A percentile compares a stretch with the other conserved stretches of the same genome.
Conservation (phyloP, 1,284 basidiomycete species). For the Ceratobasidium sp. region DNA sequence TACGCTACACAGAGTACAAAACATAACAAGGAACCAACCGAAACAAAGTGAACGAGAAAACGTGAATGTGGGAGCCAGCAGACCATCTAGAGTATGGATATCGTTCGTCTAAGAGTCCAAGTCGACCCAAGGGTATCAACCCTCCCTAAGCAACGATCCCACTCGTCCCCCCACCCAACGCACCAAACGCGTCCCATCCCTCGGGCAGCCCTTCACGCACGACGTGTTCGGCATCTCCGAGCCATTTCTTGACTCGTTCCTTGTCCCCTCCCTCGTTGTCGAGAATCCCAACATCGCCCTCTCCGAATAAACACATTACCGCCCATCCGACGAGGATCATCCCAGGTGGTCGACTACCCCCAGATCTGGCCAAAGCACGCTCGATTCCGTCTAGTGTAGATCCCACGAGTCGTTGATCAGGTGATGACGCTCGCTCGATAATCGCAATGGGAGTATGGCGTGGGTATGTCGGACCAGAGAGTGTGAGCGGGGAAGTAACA, state of each 20-base stretch:
- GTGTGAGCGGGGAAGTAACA: constrained; percentile 46
- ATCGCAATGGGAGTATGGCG: constrained; percentile 84
- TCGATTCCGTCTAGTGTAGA: constrained; percentile 81
- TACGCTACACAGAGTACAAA: background rate
- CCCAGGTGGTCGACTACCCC: constrained; percentile 92
- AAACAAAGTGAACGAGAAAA: background rate
- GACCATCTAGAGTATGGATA: too few species aligned
- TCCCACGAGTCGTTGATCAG: constrained; percentile 86
- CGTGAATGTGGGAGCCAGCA: background rate
- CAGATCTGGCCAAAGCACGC: constrained; percentile 72
- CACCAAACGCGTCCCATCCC: constrained; percentile 30
- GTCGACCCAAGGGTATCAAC: too few species aligned
- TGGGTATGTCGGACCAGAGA: constrained; percentile 71
- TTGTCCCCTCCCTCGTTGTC: constrained; percentile 60
- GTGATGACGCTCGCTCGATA: constrained; percentile 90
- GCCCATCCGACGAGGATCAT: constrained; percentile 97
- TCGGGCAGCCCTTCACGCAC: constrained; percentile 47
- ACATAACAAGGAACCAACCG: background rate
- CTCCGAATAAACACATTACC: constrained; percentile 57
- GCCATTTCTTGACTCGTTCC: constrained; percentile 63
- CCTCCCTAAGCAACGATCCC: constrained; percentile 1
- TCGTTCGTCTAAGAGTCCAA: too few species aligned
- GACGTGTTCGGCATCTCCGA: constrained; percentile 63
- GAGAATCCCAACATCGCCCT: constrained; percentile 58
- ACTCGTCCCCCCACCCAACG: background rate